phyloP scores from a whole-genome alignment of 2,329 filamentous ascomycete genomes.

The Alternaria infectoria region DNA sequence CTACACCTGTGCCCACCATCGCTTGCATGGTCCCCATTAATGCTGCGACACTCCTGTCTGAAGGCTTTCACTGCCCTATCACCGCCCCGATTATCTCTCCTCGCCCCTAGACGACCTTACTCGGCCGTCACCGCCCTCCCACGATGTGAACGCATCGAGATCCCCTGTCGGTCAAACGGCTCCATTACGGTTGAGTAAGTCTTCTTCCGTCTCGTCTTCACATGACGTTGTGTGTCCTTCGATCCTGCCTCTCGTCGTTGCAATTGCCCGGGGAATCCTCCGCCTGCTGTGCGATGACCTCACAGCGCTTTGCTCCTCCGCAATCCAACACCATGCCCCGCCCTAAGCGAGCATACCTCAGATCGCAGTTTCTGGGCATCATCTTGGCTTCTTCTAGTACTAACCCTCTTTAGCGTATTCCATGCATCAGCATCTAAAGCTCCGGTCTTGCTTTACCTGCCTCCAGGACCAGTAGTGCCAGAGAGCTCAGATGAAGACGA shows the following conservation, averaged over 20 bases:
- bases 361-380: not conserved
- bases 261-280: not conserved
- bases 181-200: constrained; percentile 51
- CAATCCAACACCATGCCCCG: not conserved
- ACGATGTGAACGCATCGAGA: constrained; percentile 36
- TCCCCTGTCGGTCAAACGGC: constrained; percentile 53
- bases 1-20: constrained; percentile 2
- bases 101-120: constrained; percentile 17
- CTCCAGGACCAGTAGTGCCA: constrained; percentile 49
- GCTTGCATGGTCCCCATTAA: constrained; percentile 15
- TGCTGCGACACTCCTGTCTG: constrained; percentile 18
- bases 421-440: constrained; percentile 36
- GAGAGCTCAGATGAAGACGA: constrained; percentile 35
- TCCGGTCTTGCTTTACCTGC: constrained; percentile 52
- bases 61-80: constrained; percentile 16
- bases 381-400: not conserved
- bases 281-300: constrained; percentile 10
- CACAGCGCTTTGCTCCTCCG: not conserved
- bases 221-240: constrained; percentile 2
- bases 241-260: not conserved
- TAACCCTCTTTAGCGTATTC: constrained; percentile 40
- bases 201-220: constrained; percentile 1
- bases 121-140: constrained; percentile 30
- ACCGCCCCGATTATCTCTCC: not conserved
- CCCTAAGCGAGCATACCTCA: not conserved